Conservation (phyloP, 768 basidiomycete species). For the Coprinopsis cinerea region DNA sequence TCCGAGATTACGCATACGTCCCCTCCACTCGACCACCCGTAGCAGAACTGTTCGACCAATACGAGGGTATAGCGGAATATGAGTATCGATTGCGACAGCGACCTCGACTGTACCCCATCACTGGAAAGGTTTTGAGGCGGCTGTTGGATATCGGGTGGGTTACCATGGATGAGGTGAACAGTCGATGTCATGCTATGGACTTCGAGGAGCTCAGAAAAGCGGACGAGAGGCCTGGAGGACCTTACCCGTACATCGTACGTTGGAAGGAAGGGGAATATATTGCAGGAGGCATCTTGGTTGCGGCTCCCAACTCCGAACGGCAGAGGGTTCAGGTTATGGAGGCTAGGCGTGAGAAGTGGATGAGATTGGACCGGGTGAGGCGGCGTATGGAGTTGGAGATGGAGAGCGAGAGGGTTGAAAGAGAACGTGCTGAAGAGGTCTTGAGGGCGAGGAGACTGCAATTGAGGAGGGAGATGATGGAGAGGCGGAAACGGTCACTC, state of each 20-base stretch:
- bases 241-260: neutral
- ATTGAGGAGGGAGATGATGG: neutral
- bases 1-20: conserved; percentile 35
- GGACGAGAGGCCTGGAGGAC: conserved; percentile 8
- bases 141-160: conserved; percentile 37
- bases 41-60: conserved; percentile 35
- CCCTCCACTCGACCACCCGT: conserved; percentile 11
- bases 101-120: conserved; percentile 26
- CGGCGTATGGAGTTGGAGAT: neutral
- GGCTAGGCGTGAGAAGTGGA: neutral
- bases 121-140: conserved; percentile 32
- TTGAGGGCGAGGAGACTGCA: too few relatives aligned
- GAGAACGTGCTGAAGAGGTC: too few relatives aligned
- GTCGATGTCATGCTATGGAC: conserved; percentile 28
- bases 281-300: too few relatives aligned
- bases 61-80: conserved; percentile 30
- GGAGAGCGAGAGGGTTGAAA: conserved; percentile 4
- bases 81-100: conserved; percentile 31
- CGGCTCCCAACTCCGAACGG: too few relatives aligned
- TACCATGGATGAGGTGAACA: conserved; percentile 24
- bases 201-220: conserved; percentile 24
- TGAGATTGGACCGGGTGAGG: neutral
- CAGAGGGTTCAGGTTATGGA: conserved; percentile 9
- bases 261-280: too few relatives aligned
- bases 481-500: neutral